A percentile compares a stretch with the other conserved stretches of the same genome.
These are phyloP conservation scores for Cajanus cajan DNA, from an alignment of 306 rosid species.

Conservation along the genomic window DNA sequence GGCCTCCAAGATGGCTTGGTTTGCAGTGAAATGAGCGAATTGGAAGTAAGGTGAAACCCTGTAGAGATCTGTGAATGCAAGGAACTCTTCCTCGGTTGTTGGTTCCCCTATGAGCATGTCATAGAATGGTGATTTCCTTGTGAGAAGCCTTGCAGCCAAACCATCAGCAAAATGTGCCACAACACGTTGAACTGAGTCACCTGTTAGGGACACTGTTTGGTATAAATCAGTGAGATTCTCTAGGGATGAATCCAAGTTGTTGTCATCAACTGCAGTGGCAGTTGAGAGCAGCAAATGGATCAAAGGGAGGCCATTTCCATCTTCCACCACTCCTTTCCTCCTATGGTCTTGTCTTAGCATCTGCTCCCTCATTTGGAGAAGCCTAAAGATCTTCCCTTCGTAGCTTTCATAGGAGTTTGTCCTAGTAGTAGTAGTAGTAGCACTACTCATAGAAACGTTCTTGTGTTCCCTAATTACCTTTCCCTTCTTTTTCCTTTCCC, in stretches of 20 bases:
- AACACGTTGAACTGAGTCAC: conserved; percentile 66
- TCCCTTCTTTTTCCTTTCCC: conserved; percentile 54
- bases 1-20: conserved; percentile 68
- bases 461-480: conserved; percentile 27
- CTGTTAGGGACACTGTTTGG: conserved; percentile 50
- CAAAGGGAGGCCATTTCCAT: conserved; percentile 51
- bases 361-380: conserved; percentile 72
- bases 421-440: background rate
- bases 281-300: conserved; percentile 63
- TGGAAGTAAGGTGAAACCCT: conserved; percentile 70
- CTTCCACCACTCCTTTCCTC: conserved; percentile 30
- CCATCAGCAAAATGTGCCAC: conserved; percentile 71
- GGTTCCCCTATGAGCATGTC: conserved; percentile 71
- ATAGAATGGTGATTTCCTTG: conserved; percentile 59
- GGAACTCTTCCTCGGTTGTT: conserved; percentile 52
- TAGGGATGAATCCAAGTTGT: conserved; percentile 42
- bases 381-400: conserved; percentile 63
- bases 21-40: conserved; percentile 84
- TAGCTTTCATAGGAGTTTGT: conserved; percentile 42
- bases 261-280: conserved; percentile 49
- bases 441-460: conserved; percentile 22
- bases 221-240: conserved; percentile 54
- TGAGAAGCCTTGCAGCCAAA: conserved; percentile 55
- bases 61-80: conserved; percentile 61
- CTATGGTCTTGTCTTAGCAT: conserved; percentile 55